These are phyloP conservation scores for Zostera marina DNA, from an alignment of 116 monocot species.

Conservation along the genomic window DNA sequence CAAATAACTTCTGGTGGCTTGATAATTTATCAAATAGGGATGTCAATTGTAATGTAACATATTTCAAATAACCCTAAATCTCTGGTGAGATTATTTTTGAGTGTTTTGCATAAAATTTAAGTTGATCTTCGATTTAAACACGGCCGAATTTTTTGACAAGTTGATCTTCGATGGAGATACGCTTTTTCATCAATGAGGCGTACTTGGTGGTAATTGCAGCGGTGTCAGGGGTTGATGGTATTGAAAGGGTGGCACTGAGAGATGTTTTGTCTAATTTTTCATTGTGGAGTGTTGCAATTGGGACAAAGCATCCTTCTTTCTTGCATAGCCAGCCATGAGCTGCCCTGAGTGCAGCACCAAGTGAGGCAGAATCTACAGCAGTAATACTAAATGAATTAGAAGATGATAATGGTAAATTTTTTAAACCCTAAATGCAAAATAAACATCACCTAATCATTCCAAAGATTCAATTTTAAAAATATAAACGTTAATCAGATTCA, in stretches of 20 bases:
- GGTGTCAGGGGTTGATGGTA: slow-evolving; percentile 35
- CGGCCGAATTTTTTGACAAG: slow-evolving; percentile 52
- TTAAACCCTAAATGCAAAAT: too few species aligned
- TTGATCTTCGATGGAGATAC: slow-evolving; percentile 52
- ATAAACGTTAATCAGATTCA: too few species aligned
- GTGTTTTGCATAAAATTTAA: too few species aligned
- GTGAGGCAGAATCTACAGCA: slow-evolving; percentile 73
- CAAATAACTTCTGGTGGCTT: too few species aligned
- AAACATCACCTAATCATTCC: too few species aligned
- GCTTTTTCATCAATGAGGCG: slow-evolving; percentile 53
- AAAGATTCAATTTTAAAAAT: too few species aligned
- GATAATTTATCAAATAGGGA: too few species aligned
- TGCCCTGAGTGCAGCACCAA: slow-evolving; percentile 89
- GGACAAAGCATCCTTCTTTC: slow-evolving; percentile 52
- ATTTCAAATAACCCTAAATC: not conserved
- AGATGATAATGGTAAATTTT: not conserved
- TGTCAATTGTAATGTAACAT: too few species aligned
- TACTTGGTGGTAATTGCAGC: slow-evolving; percentile 38
- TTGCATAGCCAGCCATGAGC: slow-evolving; percentile 96
- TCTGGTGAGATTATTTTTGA: too few species aligned
- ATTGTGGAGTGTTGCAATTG: slow-evolving; percentile 43
- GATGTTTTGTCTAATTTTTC: slow-evolving; percentile 41
- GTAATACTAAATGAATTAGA: not conserved
- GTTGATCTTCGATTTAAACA: too few species aligned
- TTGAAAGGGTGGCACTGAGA: slow-evolving; percentile 46